Evolutionary conservation across 2,329 filamentous ascomycete genomes (phyloP), one percentile per base, ranked within the genome.

Genomic region (Aspergillus viridinutans): DNA sequence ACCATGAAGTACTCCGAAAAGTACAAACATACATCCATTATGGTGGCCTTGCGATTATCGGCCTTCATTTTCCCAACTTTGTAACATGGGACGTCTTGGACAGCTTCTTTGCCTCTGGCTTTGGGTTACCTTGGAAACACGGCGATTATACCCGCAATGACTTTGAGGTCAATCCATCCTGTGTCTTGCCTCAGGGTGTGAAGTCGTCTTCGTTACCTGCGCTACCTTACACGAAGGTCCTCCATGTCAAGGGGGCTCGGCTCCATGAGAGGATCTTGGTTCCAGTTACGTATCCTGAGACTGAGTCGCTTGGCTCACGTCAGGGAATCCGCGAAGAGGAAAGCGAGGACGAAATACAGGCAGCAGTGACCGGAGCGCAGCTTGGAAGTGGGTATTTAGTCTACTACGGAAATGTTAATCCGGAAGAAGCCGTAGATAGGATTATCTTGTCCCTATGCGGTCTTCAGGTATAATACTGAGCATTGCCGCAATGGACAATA

Each of bases 211-310:
- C 54, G 17, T 52, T 70, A 6, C 65, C 69, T 21, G 43, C n/a
- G 5, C 43, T 56, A 12, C 68, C 65, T 49, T 67, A 57, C 52
- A 69, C 71, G 67, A 71, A 72, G 59, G 67, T 50, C 3, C 56
- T 71, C 8, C 66, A 72, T 58, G 55, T 73, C 29, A 58, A 62
- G 48, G 52, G 64, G 47, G 64, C 66, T 20, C 47, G 49, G 26
- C 55, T 50, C 4, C 23, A 64, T 2, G 67, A 72, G 38, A 70
- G 62, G 58, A 59, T 72, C n/a, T 68, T 64, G 48, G 52, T 68
- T 29, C 64, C 66, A 4, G 10, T 32, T 10, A 12, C 29, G 5
- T 4, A 32, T 14, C 10, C 10, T 3, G 10, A 12, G 10, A 10
- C 28, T 29, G 9, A 29, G 28, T 29, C 28, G 28, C 9, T 29